Evolutionary conservation across 768 basidiomycete species (phyloP).

Genomic region (Leccinum fibrillosum): DNA sequence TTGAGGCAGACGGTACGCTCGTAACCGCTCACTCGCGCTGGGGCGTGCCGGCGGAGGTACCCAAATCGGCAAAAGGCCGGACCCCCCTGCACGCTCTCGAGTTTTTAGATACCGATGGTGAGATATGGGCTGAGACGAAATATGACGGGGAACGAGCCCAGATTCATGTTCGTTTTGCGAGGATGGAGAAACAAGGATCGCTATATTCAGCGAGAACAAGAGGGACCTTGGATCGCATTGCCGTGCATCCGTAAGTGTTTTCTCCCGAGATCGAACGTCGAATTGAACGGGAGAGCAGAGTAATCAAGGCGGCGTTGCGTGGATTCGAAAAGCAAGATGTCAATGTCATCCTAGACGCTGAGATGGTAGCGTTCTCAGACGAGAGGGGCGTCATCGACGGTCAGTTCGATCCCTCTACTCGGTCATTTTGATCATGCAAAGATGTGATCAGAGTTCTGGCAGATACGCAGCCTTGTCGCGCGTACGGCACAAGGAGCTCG

Average conservation of each 20-base stretch:
- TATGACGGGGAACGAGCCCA: slow-evolving; percentile 96
- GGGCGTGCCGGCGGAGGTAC: slow-evolving; percentile 70
- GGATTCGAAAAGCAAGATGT: slow-evolving; percentile 38
- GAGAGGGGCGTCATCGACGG: slow-evolving; percentile 60
- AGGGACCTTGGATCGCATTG: slow-evolving; percentile 68
- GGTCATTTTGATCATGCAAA: slow-evolving; percentile 2
- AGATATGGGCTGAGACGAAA: slow-evolving; percentile 86
- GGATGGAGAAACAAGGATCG: slow-evolving; percentile 46
- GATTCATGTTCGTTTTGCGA: slow-evolving; percentile 64
- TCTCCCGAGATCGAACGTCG: neutral
- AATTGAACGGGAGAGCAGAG: slow-evolving; percentile 32
- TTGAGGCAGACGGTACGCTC: slow-evolving; percentile 34
- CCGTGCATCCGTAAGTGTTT: slow-evolving; percentile 47
- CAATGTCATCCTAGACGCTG: slow-evolving; percentile 70
- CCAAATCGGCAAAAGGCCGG: slow-evolving; percentile 77
- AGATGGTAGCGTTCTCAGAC: slow-evolving; percentile 84
- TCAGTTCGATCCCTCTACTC: slow-evolving; percentile 29
- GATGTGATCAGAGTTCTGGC: slow-evolving; percentile 63
- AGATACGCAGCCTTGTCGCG: slow-evolving; percentile 58
- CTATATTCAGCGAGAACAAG: slow-evolving; percentile 85
- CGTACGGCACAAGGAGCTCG: slow-evolving; percentile 56
- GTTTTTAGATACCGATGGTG: slow-evolving; percentile 20
- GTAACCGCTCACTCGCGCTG: slow-evolving; percentile 38
- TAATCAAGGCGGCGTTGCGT: slow-evolving; percentile 61
- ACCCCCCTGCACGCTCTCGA: slow-evolving; percentile 55